phyloP scores from a whole-genome alignment of 2,329 filamentous ascomycete genomes.

The Alternaria brassicicola region DNA sequence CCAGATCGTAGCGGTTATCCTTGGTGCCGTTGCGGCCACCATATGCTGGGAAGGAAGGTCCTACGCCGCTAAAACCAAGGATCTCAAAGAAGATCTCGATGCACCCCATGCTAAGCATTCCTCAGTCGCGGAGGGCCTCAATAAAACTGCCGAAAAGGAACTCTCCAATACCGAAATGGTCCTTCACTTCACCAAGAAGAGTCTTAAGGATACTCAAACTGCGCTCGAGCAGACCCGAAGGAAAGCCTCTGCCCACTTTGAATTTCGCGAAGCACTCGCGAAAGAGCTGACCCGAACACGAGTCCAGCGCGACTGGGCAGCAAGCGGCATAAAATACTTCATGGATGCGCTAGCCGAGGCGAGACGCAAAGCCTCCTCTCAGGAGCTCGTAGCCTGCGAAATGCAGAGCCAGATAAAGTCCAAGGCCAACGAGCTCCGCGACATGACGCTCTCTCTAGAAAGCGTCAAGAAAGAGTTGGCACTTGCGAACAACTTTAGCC shows the following conservation, averaged over 20 bases:
- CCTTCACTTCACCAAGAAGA: neutral
- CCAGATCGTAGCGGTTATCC: neutral
- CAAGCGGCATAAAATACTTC: neutral
- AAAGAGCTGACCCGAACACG: neutral
- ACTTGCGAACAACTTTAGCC: neutral
- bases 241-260: neutral
- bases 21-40: neutral
- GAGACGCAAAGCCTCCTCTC: neutral
- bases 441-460: neutral
- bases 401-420: conserved; percentile 5
- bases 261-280: neutral
- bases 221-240: neutral
- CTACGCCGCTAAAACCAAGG: neutral
- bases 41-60: neutral
- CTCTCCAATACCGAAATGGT: neutral
- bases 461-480: neutral
- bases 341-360: neutral
- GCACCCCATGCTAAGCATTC: neutral
- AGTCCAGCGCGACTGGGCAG: neutral
- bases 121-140: neutral
- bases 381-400: neutral
- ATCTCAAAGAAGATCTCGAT: neutral
- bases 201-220: neutral
- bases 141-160: neutral
- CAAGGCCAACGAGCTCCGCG: conserved; percentile 6